phyloP scores from a whole-genome alignment of 2,329 filamentous ascomycete species.

The Trichoderma guizhouense region DNA sequence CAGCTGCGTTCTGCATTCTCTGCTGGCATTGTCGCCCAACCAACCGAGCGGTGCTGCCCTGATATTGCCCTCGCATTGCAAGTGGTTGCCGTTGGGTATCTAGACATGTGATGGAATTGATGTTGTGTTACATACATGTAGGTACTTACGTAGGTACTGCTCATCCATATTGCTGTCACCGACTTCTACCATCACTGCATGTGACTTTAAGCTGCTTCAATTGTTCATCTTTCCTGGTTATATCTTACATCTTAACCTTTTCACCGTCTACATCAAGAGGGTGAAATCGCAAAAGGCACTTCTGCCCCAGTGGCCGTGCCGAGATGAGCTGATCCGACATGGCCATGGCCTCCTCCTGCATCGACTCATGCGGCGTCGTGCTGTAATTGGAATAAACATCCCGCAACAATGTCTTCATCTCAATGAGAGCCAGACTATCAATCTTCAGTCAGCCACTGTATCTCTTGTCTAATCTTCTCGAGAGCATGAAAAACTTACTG shows the following conservation, averaged over 20 bases:
- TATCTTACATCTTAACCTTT: neutral
- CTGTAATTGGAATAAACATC: conserved; percentile 58
- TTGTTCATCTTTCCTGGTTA: neutral
- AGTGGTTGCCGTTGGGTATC: neutral
- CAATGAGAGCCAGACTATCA: conserved; percentile 53
- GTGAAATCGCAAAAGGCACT: conserved; percentile 53
- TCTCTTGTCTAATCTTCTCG: neutral
- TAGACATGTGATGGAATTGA: neutral
- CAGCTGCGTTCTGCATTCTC: neutral
- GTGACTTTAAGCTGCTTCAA: neutral
- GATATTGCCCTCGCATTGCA: neutral
- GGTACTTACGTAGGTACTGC: neutral
- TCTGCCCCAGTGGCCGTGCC: conserved; percentile 57
- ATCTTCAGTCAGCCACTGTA: neutral
- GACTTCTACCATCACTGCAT: neutral
- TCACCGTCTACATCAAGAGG: conserved; percentile 24
- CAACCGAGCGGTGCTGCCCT: neutral
- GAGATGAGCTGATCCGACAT: conserved; percentile 68
- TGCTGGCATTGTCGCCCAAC: neutral
- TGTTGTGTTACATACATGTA: too few species aligned
- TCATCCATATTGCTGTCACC: too few species aligned
- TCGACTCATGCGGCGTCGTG: conserved; percentile 53
- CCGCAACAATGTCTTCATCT: conserved; percentile 65
- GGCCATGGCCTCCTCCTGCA: conserved; percentile 56
- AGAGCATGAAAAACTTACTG: conserved; percentile 50